Percentiles rank a stretch among this genome's conserved stretches.
These are phyloP conservation scores for Penicillium italicum DNA, from an alignment of 2,329 filamentous ascomycete species.

Conservation along the genomic window DNA sequence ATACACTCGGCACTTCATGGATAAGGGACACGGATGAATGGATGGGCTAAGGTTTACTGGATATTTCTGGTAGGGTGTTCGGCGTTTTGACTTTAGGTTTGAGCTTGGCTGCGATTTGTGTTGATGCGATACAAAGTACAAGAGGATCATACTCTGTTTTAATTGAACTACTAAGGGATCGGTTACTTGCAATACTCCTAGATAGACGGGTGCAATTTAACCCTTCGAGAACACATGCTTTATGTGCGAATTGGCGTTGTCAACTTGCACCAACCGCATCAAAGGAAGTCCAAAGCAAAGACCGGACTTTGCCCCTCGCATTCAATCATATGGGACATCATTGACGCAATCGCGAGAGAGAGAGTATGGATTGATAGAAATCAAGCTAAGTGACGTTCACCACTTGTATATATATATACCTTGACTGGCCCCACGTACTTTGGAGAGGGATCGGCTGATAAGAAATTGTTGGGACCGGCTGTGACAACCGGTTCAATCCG, in stretches of 20 bases:
- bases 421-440: neutral
- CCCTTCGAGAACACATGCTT: no score
- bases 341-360: neutral
- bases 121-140: neutral
- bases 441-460: neutral
- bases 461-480: neutral
- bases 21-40: neutral
- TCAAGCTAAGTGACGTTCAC: neutral
- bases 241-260: neutral
- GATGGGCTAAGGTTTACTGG: neutral
- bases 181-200: neutral
- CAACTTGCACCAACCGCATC: neutral
- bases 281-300: neutral
- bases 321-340: neutral
- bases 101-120: neutral
- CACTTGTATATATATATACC: neutral
- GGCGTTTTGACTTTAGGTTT: neutral
- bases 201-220: neutral
- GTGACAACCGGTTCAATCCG: neutral
- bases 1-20: neutral
- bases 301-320: neutral
- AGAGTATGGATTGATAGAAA: neutral
- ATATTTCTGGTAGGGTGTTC: neutral
- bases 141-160: neutral
- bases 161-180: neutral